Evolutionary conservation across 1,284 basidiomycete species (phyloP), one percentile per base, ranked within the genome.

Genomic region (Cryptococcus hybrid): DNA sequence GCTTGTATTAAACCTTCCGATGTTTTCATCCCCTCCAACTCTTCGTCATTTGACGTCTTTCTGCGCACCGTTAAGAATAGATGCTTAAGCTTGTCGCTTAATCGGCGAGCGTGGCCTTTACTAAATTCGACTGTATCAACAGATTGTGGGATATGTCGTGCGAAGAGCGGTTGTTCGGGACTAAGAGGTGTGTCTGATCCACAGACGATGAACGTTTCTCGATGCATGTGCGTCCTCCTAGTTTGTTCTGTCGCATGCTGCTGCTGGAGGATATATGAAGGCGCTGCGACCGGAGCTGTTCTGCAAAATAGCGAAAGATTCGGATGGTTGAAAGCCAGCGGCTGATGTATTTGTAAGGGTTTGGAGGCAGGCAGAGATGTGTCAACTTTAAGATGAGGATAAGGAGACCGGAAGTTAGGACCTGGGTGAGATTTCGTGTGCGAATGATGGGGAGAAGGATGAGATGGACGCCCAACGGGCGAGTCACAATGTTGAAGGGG

Each of bases 61-160:
- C 37, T 24, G 9, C 34, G 15, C n/a, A 37, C 44, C 7, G 18
- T 11, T 7, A 47, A 38, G 38, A 54, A 34, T 7, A 54, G 18
- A 37, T 38, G 3, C 36, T 51, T 55, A 48, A 55, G 12, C 40
- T 51, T 55, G 47, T 55, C 47, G 36, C 54, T 55, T 42, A 55
- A 18, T 3, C 54, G 47, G 36, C 54, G 54, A 7, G 15, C 44
- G 34, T 44, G 48, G 2, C 54, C 54, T 12, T 49, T 34, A 30
- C 35, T 7, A 34, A 43, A 2, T 30, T 7, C 30, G 18, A 30
- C 46, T 30, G 12, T 47, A 12, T n/a, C 15, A 12, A 35, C 34
- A 6, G 9, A 9, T 47, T 13, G 12, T 24, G 9, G 45, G 12
- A 24, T 47, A 11, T 18, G 13, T 15, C 12, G 13, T 24, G 15